Evolutionary conservation across 345 rosid species (phyloP), one percentile per base, ranked within the genome.

Genomic region (Mercurialis annua): DNA sequence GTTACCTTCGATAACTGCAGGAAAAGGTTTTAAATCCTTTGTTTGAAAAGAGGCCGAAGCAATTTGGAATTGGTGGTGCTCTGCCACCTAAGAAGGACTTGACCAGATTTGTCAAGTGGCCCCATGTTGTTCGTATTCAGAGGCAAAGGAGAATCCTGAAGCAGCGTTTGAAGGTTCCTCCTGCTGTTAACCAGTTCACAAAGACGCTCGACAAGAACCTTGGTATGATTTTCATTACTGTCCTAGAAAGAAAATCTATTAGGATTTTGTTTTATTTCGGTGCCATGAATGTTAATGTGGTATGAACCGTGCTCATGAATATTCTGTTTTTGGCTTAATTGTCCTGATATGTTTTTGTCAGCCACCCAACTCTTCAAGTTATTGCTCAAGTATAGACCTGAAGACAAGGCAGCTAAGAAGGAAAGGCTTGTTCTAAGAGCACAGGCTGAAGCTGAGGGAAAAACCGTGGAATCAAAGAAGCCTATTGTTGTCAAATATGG

Each of bases 131-230:
- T 71, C 82, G 85, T 10, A 87, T 87, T 61, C 95, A 90, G 64
- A 87, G 96, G 81, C 84, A 88, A 75, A 90, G 81, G 73, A 86
- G 96, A 74, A 85, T 92, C 55, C 81, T 92, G 33, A 89, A 76
- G 81, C 92, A 83, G 73, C 80, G 98, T 60, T 74, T 92, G 79
- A 92, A 92, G 90, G 95, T 92, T 44, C 95, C 98, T 2, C 96
- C 96, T 1, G 84, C 96, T 24, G 73, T 90, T 58, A 90, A 88
- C 69, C 97, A 90, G 75, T 92, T 90, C 78, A 92, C 96, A 59
- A 92, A 92, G 82, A 84, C 98, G 21, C 89, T 90, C 14, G 98
- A 92, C 83, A 92, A 90, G 82, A 88, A 88, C 54, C 84, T 86
- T 3, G 97, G 97, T 89, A 71, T 49, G 69, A 23, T 48, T 49